Percentiles rank a stretch among this genome's conserved stretches.
Evolutionary conservation across 1,284 basidiomycete genomes (phyloP).

Genomic region (Apiotrichum gracile): DNA sequence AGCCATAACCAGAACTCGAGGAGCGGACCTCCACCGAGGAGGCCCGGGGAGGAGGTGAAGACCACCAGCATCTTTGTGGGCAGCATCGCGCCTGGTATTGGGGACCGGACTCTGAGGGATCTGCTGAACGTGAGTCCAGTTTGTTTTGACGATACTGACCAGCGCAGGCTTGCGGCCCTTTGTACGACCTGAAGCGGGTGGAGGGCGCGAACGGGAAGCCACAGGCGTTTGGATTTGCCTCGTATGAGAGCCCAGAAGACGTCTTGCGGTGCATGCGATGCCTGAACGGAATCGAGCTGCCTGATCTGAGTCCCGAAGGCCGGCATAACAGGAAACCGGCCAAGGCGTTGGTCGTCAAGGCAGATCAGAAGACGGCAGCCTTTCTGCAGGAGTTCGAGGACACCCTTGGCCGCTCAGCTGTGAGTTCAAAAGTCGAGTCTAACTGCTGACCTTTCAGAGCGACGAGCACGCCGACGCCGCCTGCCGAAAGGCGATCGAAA

Average conservation of each 20-base stretch:
- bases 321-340: slow-evolving; percentile 63
- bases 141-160: not conserved
- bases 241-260: slow-evolving; percentile 81
- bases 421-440: slow-evolving; percentile 45
- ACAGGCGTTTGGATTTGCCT: slow-evolving; percentile 91
- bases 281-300: slow-evolving; percentile 77
- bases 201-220: slow-evolving; percentile 84
- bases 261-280: slow-evolving; percentile 73
- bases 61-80: slow-evolving; percentile 74
- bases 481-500: slow-evolving; percentile 38
- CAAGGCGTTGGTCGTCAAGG: slow-evolving; percentile 84
- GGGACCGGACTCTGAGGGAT: slow-evolving; percentile 65
- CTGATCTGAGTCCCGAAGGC: slow-evolving; percentile 60
- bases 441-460: slow-evolving; percentile 23
- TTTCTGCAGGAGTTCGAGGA: slow-evolving; percentile 78
- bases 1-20: not conserved
- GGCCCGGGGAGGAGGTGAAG: slow-evolving; percentile 38
- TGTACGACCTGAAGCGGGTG: slow-evolving; percentile 82
- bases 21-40: not conserved
- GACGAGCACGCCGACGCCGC: slow-evolving; percentile 44
- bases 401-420: slow-evolving; percentile 71
- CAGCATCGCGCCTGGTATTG: slow-evolving; percentile 89
- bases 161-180: slow-evolving; percentile 73
- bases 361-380: slow-evolving; percentile 82
- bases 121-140: slow-evolving; percentile 62